Percentiles rank a stretch among this genome's conserved stretches.
Evolutionary conservation across 1,284 basidiomycete genomes (phyloP).

Genomic region (Sparassis latifolia): DNA sequence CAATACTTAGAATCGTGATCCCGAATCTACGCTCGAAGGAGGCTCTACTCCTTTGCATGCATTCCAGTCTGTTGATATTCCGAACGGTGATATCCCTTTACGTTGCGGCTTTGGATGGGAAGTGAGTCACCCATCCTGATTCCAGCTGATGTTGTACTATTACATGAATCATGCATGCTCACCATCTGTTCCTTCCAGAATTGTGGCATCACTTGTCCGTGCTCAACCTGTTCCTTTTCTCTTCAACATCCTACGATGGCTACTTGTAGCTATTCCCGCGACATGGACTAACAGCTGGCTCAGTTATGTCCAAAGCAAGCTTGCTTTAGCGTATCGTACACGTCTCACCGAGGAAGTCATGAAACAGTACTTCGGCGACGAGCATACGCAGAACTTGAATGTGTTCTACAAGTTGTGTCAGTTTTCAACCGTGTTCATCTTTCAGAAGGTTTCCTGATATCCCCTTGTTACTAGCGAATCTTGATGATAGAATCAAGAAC

Average conservation of each 20-base stretch:
- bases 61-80: slow-evolving; percentile 83
- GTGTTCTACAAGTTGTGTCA: slow-evolving; percentile 89
- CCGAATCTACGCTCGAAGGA: slow-evolving; percentile 84
- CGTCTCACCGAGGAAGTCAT: slow-evolving; percentile 83
- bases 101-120: slow-evolving; percentile 90
- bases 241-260: slow-evolving; percentile 83
- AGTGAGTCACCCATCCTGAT: slow-evolving; percentile 41
- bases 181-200: slow-evolving; percentile 38
- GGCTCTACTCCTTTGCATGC: slow-evolving; percentile 80
- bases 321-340: slow-evolving; percentile 89
- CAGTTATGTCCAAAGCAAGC: slow-evolving; percentile 89
- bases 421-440: slow-evolving; percentile 18
- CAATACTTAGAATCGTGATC: slow-evolving; percentile 84
- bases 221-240: slow-evolving; percentile 79
- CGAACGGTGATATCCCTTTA: slow-evolving; percentile 92
- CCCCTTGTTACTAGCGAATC: slow-evolving; percentile 49
- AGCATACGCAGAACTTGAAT: slow-evolving; percentile 49
- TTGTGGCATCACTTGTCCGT: slow-evolving; percentile 93
- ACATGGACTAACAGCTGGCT: slow-evolving; percentile 98
- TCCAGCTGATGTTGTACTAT: not conserved
- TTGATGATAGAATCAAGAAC: slow-evolving; percentile 95
- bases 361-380: slow-evolving; percentile 78
- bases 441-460: not conserved
- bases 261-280: slow-evolving; percentile 89
- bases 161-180: not conserved